Conservation (phyloP, 805 yeast genomes). For the Candida tallmaniae region DNA sequence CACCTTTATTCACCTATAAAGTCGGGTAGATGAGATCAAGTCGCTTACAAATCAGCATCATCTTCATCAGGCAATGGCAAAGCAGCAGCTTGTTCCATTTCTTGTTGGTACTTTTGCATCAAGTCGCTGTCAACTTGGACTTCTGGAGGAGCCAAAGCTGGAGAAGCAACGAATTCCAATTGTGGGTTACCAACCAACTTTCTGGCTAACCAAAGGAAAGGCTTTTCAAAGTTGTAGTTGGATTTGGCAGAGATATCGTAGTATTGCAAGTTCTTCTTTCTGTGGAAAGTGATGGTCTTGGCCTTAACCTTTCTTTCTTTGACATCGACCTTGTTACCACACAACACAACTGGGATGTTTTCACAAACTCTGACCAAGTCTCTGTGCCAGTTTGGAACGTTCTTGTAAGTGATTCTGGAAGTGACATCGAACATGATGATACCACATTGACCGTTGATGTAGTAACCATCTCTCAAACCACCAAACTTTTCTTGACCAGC, state of each 20-base stretch:
- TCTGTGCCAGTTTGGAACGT: slow-evolving; percentile 99
- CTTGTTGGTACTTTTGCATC: slow-evolving; percentile 98
- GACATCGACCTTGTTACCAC: slow-evolving; percentile 99
- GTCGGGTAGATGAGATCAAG: no score
- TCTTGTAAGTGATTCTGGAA: slow-evolving; percentile 98
- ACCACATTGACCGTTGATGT: slow-evolving; percentile 99
- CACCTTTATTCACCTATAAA: no score
- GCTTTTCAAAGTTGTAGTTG: slow-evolving; percentile 99
- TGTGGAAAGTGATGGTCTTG: slow-evolving; percentile 99
- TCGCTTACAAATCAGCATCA: slow-evolving; percentile 89
- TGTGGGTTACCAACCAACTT: slow-evolving; percentile 97
- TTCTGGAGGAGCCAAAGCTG: slow-evolving; percentile 99
- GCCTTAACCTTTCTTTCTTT: slow-evolving; percentile 99
- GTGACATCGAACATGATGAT: slow-evolving; percentile 99
- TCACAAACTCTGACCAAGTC: slow-evolving; percentile 99
- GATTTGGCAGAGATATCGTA: slow-evolving; percentile 99
- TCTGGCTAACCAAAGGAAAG: slow-evolving; percentile 99
- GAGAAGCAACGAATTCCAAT: slow-evolving; percentile 97
- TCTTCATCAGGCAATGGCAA: slow-evolving; percentile 99
- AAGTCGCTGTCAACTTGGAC: slow-evolving; percentile 93
- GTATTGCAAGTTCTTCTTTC: slow-evolving; percentile 99
- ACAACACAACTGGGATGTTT: slow-evolving; percentile 96
- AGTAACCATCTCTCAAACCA: slow-evolving; percentile 99
- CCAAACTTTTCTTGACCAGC: slow-evolving; percentile 99
- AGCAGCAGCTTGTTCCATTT: slow-evolving; percentile 99